phyloP scores from a whole-genome alignment of 2,329 filamentous ascomycete species.

The Colletotrichum sp. region DNA sequence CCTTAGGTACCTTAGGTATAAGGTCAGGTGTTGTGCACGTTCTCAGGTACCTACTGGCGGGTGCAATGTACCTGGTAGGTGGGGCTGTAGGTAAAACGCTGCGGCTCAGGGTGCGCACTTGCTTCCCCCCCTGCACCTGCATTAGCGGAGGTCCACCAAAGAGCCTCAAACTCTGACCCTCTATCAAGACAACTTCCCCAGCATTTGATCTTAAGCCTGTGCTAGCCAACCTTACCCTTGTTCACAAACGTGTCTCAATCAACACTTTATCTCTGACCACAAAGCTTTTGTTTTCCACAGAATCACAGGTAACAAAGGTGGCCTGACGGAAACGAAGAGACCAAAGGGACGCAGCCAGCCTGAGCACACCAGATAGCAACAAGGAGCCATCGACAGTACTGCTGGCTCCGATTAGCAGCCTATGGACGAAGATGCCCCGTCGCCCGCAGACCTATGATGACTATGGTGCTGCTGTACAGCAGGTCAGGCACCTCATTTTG shows the following conservation, averaged over 20 bases:
- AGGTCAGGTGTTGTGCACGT: neutral
- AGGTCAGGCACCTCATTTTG: conserved; percentile 35
- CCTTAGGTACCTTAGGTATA: neutral
- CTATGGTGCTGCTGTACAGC: conserved; percentile 50
- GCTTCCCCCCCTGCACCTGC: neutral
- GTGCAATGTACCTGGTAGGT: neutral
- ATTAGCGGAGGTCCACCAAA: neutral
- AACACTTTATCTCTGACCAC: neutral
- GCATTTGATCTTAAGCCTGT: neutral
- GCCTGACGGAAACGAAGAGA: neutral
- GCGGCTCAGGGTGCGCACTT: neutral
- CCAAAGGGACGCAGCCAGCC: neutral
- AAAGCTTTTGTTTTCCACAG: neutral
- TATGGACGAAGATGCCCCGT: conserved; percentile 43
- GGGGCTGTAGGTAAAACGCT: neutral
- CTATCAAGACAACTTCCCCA: neutral
- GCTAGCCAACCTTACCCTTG: neutral
- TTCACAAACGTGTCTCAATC: neutral
- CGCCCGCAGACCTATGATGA: conserved; percentile 51
- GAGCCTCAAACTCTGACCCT: neutral
- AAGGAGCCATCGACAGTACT: neutral
- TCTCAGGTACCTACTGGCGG: neutral
- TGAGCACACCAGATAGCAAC: neutral
- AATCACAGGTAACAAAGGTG: neutral
- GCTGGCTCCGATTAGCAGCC: neutral